phyloP scores from a whole-genome alignment of 176 grass and related monocot genomes.

The Rhynchospora breviuscula region DNA sequence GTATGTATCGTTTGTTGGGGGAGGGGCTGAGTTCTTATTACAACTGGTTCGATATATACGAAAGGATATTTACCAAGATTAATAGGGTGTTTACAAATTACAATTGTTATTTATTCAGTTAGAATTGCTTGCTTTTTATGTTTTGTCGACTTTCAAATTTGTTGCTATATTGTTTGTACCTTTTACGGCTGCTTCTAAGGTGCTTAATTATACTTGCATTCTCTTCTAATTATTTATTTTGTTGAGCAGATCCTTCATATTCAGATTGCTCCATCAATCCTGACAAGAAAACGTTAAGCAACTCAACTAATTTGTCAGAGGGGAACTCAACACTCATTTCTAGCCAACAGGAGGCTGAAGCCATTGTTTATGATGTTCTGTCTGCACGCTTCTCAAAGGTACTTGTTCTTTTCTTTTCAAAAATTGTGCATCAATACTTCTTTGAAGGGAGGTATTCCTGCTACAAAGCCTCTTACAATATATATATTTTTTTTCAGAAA shows the following conservation, averaged over 20 bases:
- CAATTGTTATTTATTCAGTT: neutral
- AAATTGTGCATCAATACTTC: constrained; percentile 1
- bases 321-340: constrained; percentile 42
- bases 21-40: neutral
- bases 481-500: constrained; percentile 51
- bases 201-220: neutral
- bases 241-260: constrained; percentile 74
- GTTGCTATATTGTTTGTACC: constrained; percentile 16
- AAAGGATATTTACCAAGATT: neutral
- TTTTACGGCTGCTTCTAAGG: constrained; percentile 14
- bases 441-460: neutral
- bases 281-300: constrained; percentile 20
- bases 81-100: neutral
- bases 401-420: constrained; percentile 3
- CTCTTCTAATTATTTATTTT: constrained; percentile 4
- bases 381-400: constrained; percentile 63
- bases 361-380: constrained; percentile 65
- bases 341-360: constrained; percentile 59
- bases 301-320: constrained; percentile 15
- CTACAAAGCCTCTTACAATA: neutral
- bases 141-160: neutral
- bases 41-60: neutral
- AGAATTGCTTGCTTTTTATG: neutral
- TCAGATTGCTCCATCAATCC: constrained; percentile 23
- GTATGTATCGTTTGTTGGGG: neutral